phyloP scores from a whole-genome alignment of 2,329 filamentous ascomycete genomes.

The Phialophora verrucosa region DNA sequence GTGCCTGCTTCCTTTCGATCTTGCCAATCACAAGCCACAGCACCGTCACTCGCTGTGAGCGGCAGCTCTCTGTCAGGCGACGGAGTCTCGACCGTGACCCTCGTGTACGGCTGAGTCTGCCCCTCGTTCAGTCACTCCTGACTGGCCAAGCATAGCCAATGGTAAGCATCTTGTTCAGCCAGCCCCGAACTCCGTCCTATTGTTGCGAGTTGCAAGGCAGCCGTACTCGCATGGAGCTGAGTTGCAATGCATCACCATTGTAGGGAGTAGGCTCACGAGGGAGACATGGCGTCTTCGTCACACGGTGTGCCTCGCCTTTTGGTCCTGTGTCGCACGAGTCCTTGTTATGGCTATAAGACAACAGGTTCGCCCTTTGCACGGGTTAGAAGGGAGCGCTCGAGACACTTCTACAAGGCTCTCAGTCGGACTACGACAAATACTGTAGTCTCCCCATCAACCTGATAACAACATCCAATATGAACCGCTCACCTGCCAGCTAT shows the following conservation, averaged over 20 bases:
- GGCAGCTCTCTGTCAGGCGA: constrained; percentile 7
- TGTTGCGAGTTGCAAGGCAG: constrained; percentile 3
- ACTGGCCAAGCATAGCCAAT: constrained; percentile 12
- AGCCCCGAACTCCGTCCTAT: constrained; percentile 10
- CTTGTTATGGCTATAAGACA: neutral
- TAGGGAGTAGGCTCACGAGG: neutral
- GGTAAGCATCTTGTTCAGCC: constrained; percentile 16
- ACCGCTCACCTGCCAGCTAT: constrained; percentile 18
- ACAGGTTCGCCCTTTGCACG: too few species aligned
- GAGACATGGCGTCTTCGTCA: neutral
- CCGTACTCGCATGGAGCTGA: constrained; percentile 21
- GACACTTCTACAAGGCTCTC: neutral
- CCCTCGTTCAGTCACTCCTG: constrained; percentile 15
- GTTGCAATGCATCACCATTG: neutral
- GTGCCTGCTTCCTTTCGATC: neutral
- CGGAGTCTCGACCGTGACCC: constrained; percentile 5
- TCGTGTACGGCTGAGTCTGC: constrained; percentile 23
- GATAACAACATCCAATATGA: constrained; percentile 10
- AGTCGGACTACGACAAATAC: neutral
- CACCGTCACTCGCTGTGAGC: neutral
- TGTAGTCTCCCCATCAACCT: neutral
- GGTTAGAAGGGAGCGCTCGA: neutral
- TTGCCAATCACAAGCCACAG: neutral
- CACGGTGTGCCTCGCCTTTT: neutral
- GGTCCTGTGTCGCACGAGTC: neutral